These are phyloP conservation scores for Kuraishia piskuri DNA, from an alignment of 805 yeast genomes.

Conservation along the genomic window DNA sequence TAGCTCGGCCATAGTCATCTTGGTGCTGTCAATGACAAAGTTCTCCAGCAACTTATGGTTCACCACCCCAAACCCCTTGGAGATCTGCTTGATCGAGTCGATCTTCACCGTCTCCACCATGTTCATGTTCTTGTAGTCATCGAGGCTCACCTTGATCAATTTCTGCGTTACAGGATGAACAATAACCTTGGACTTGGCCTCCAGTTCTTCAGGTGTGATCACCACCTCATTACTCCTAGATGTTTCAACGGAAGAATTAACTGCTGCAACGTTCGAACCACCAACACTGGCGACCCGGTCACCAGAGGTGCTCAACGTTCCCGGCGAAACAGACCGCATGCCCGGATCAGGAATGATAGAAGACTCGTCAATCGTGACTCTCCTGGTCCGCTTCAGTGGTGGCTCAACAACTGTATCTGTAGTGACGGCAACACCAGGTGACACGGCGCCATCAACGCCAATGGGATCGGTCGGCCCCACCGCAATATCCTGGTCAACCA, in stretches of 20 bases:
- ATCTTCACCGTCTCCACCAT: conserved; percentile 19
- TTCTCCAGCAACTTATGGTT: conserved; percentile 31
- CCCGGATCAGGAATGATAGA: not conserved
- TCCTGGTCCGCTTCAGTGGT: not conserved
- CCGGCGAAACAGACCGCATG: not conserved
- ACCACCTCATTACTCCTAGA: conserved; percentile 2
- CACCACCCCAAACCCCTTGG: conserved; percentile 25
- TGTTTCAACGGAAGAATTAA: not conserved
- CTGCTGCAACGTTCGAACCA: not conserved
- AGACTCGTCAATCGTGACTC: not conserved
- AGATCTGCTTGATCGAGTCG: conserved; percentile 26
- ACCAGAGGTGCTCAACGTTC: not conserved
- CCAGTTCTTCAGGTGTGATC: conserved; percentile 7
- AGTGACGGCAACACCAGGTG: not conserved
- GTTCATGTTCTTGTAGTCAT: conserved; percentile 12
- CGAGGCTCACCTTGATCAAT: conserved; percentile 9
- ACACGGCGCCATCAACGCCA: not conserved
- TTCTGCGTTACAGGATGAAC: conserved; percentile 10
- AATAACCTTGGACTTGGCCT: conserved; percentile 9
- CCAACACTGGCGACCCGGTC: not conserved
- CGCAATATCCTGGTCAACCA: not conserved
- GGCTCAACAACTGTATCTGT: not conserved
- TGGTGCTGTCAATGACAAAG: conserved; percentile 38
- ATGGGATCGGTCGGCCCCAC: not conserved
- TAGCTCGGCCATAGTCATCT: conserved; percentile 58